Conservation (phyloP, 495 filamentous ascomycete species). For the Hypoxylon trugodes region DNA sequence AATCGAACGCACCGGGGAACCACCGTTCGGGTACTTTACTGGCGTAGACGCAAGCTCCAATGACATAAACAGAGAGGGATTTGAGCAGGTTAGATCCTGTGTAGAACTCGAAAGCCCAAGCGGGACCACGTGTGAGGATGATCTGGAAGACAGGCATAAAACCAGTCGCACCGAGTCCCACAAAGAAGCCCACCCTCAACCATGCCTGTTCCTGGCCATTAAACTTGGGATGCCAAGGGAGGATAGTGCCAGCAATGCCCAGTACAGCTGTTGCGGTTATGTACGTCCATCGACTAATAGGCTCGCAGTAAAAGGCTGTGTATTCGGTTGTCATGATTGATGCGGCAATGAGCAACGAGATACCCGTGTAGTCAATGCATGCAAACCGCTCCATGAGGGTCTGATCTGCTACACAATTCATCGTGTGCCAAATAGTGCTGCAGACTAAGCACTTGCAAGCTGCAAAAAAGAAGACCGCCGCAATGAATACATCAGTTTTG, state of each 20-base stretch:
- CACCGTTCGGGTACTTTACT: slow-evolving; percentile 92
- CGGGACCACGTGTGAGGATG: slow-evolving; percentile 74
- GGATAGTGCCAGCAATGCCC: slow-evolving; percentile 85
- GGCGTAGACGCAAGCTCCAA: slow-evolving; percentile 89
- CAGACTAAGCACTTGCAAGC: slow-evolving; percentile 96
- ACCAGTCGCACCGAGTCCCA: slow-evolving; percentile 86
- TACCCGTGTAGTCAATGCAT: slow-evolving; percentile 98
- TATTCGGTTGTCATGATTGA: slow-evolving; percentile 99
- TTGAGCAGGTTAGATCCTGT: slow-evolving; percentile 77
- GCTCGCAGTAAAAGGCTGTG: slow-evolving; percentile 98
- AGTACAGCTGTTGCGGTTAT: slow-evolving; percentile 82
- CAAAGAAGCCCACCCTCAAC: slow-evolving; percentile 91
- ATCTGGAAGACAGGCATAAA: slow-evolving; percentile 90
- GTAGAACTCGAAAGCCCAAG: slow-evolving; percentile 85
- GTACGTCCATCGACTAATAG: slow-evolving; percentile 84
- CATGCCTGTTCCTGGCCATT: slow-evolving; percentile 93
- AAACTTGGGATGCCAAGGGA: slow-evolving; percentile 97
- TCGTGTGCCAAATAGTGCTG: slow-evolving; percentile 96
- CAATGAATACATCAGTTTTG: slow-evolving; percentile 85
- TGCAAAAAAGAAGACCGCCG: slow-evolving; percentile 95
- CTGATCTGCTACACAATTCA: slow-evolving; percentile 93
- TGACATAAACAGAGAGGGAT: slow-evolving; percentile 83
- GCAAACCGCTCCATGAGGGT: slow-evolving; percentile 92
- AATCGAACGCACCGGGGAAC: slow-evolving; percentile 92
- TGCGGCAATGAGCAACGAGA: slow-evolving; percentile 93